Evolutionary conservation across 306 rosid genomes (phyloP).

Genomic region (Oemleria cerasiformis): DNA sequence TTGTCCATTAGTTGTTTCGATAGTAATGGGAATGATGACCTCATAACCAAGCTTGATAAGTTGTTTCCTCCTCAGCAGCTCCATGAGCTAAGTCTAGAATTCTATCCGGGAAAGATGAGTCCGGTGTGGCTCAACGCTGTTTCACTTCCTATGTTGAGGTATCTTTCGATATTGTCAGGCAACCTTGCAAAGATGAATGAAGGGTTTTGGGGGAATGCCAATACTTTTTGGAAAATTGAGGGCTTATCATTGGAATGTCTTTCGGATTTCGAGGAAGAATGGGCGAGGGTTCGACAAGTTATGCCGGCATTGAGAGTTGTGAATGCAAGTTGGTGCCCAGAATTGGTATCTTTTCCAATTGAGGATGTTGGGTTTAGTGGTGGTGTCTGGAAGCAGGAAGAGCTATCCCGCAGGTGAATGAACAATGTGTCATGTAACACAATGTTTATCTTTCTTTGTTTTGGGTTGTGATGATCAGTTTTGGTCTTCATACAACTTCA

Average conservation of each 20-base stretch:
- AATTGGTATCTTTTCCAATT: conserved; percentile 25
- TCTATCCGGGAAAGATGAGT: conserved; percentile 28
- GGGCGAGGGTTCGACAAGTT: conserved; percentile 21
- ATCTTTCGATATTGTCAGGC: conserved; percentile 30
- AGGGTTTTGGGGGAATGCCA: conserved; percentile 24
- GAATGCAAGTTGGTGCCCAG: conserved; percentile 33
- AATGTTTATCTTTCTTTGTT: no score
- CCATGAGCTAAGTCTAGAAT: conserved; percentile 26
- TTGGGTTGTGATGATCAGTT: no score
- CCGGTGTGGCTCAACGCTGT: conserved; percentile 36
- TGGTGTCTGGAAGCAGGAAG: conserved; percentile 32
- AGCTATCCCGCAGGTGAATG: no score
- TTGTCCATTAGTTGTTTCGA: conserved; percentile 34
- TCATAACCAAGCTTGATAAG: conserved; percentile 23
- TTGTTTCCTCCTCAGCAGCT: conserved; percentile 35
- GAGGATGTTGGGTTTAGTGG: conserved; percentile 31
- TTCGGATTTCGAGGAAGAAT: conserved; percentile 26
- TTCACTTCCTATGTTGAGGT: conserved; percentile 30
- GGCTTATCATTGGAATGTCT: conserved; percentile 28
- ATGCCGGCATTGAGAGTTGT: conserved; percentile 24
- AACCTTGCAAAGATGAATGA: conserved; percentile 17
- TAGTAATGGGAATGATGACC: conserved; percentile 17
- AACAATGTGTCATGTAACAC: no score
- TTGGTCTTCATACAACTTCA: no score
- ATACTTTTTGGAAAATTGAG: conserved; percentile 31